A percentile compares a stretch with the other conserved stretches of the same genome.
Evolutionary conservation across 352 stramenopile genomes (phyloP).

Genomic region (Phytophthora capsici): DNA sequence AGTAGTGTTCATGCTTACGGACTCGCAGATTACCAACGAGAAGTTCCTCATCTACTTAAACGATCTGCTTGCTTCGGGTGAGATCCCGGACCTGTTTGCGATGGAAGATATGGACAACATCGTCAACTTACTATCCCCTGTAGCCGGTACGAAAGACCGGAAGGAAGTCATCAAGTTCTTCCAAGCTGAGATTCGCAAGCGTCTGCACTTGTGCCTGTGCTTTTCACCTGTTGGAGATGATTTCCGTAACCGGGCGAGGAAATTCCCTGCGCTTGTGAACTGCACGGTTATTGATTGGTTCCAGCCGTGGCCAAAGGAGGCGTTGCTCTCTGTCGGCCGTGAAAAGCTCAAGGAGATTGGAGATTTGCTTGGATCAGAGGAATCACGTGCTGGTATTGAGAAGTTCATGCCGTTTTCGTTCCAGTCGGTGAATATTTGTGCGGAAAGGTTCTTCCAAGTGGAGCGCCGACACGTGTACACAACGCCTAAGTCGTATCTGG

Average conservation of each 20-base stretch:
- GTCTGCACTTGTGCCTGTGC: constrained; percentile 95
- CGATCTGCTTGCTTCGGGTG: constrained; percentile 93
- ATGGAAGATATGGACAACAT: constrained; percentile 96
- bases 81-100: constrained; percentile 95
- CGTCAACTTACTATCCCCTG: constrained; percentile 83
- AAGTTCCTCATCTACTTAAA: constrained; percentile 97
- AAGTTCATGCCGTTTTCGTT: constrained; percentile 97
- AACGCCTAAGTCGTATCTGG: constrained; percentile 95
- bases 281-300: constrained; percentile 97
- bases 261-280: constrained; percentile 96
- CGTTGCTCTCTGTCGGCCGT: constrained; percentile 91
- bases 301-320: constrained; percentile 94
- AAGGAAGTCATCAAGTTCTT: constrained; percentile 96
- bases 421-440: constrained; percentile 92
- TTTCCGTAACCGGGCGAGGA: constrained; percentile 93
- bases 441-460: constrained; percentile 89
- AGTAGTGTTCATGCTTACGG: constrained; percentile 95
- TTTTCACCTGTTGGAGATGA: constrained; percentile 96
- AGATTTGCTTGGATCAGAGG: constrained; percentile 83
- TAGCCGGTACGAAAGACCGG: constrained; percentile 85
- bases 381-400: constrained; percentile 89
- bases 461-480: constrained; percentile 95
- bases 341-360: constrained; percentile 88
- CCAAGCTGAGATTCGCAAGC: constrained; percentile 94
- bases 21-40: constrained; percentile 97